Conservation (phyloP, 177 flowering plant genomes). For the Vitis hybrid region DNA sequence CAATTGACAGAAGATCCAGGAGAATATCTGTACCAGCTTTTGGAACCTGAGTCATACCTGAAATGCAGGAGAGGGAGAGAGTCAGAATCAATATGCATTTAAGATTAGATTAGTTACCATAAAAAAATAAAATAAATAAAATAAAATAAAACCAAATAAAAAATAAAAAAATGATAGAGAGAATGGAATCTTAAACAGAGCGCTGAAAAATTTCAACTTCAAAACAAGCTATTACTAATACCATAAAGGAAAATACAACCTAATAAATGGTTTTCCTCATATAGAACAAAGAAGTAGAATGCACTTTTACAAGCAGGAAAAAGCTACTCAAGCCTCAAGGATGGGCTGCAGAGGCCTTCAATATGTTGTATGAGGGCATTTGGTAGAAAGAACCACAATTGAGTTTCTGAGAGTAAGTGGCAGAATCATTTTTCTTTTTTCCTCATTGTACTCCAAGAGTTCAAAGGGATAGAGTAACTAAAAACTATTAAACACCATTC, state of each 20-base stretch:
- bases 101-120: neutral
- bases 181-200: neutral
- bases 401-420: too few species aligned
- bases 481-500: too few species aligned
- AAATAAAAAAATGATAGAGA: neutral
- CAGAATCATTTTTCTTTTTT: too few species aligned
- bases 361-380: neutral
- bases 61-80: neutral
- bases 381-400: too few species aligned
- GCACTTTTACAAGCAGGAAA: neutral
- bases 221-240: neutral
- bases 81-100: neutral
- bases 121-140: too few species aligned
- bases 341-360: neutral
- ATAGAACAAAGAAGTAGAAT: neutral
- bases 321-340: neutral
- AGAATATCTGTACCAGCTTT: slow-evolving; percentile 75
- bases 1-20: slow-evolving; percentile 84
- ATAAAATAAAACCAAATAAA: too few species aligned
- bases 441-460: too few species aligned
- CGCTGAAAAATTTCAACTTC: neutral
- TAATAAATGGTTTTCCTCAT: neutral
- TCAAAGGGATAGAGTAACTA: too few species aligned
- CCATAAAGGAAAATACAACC: neutral
- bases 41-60: slow-evolving; percentile 56